phyloP scores from a whole-genome alignment of 345 rosid species.

The Populus tremula region DNA sequence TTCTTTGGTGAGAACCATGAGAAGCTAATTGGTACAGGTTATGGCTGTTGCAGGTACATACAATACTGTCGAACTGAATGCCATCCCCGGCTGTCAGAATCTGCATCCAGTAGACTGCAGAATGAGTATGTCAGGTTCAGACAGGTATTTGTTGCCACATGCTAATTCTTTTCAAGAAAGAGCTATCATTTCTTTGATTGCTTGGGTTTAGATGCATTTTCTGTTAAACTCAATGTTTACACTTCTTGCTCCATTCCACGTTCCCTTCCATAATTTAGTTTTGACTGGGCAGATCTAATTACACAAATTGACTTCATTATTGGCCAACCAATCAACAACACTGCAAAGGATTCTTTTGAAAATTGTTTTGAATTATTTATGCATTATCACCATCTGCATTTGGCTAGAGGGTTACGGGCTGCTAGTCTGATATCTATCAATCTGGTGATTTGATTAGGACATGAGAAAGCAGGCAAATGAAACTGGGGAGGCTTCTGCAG shows the following conservation, averaged over 20 bases:
- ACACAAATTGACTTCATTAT: background rate
- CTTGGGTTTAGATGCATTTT: background rate
- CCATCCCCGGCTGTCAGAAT: conserved; percentile 76
- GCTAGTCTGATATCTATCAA: background rate
- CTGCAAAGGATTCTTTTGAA: background rate
- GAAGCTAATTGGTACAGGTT: conserved; percentile 19
- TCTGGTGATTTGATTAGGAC: conserved; percentile 41
- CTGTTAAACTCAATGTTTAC: background rate
- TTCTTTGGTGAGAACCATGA: conserved; percentile 6
- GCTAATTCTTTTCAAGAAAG: background rate
- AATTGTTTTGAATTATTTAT: background rate
- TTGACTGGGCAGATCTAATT: background rate
- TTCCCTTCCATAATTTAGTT: background rate
- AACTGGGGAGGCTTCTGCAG: conserved; percentile 80
- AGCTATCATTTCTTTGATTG: background rate
- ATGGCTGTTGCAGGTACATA: conserved; percentile 53
- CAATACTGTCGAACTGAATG: conserved; percentile 81
- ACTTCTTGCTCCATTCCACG: background rate
- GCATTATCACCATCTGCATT: background rate
- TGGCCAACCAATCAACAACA: background rate
- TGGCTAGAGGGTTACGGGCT: background rate
- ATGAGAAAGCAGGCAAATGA: conserved; percentile 97
- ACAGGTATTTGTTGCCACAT: conserved; percentile 47
- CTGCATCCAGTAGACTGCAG: conserved; percentile 70
- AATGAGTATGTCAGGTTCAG: conserved; percentile 78